phyloP scores from a whole-genome alignment of 805 yeast genomes.

The Lipomyces spencermartinsiae region DNA sequence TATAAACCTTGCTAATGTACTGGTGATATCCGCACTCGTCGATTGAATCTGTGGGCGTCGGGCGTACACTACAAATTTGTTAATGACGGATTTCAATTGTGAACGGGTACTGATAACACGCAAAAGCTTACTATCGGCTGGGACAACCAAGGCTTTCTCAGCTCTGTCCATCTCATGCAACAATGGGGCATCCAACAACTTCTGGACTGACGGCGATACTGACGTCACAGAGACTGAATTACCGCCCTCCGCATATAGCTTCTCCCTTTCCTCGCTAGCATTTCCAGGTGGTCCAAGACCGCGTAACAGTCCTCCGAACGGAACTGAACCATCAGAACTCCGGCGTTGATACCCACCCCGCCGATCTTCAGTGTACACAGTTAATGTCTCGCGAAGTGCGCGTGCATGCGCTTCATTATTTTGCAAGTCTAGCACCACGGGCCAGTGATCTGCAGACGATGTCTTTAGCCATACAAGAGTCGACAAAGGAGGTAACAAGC shows the following conservation, averaged over 20 bases:
- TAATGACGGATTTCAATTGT: neutral
- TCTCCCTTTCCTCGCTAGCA: neutral
- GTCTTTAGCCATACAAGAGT: constrained; percentile 16
- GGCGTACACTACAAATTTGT: constrained; percentile 9
- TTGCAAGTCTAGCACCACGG: constrained; percentile 31
- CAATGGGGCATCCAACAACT: constrained; percentile 23
- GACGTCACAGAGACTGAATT: neutral
- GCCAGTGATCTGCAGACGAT: constrained; percentile 27
- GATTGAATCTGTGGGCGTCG: constrained; percentile 23
- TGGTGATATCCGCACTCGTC: constrained; percentile 28
- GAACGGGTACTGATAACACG: neutral
- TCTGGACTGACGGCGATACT: constrained; percentile 15
- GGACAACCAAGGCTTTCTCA: constrained; percentile 28
- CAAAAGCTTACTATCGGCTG: constrained; percentile 24
- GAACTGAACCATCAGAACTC: constrained; percentile 10
- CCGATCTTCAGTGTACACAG: constrained; percentile 29
- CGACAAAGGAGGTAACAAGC: constrained; percentile 32
- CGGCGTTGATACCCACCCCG: constrained; percentile 17
- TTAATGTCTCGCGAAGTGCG: constrained; percentile 26
- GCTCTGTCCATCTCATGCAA: constrained; percentile 27
- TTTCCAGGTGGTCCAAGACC: constrained; percentile 17
- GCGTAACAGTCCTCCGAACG: constrained; percentile 19
- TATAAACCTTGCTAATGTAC: constrained; percentile 26
- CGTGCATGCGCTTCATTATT: constrained; percentile 24
- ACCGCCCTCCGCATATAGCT: neutral